Evolutionary conservation across 495 filamentous ascomycete species (phyloP).

Genomic region (Neurospora sp.): DNA sequence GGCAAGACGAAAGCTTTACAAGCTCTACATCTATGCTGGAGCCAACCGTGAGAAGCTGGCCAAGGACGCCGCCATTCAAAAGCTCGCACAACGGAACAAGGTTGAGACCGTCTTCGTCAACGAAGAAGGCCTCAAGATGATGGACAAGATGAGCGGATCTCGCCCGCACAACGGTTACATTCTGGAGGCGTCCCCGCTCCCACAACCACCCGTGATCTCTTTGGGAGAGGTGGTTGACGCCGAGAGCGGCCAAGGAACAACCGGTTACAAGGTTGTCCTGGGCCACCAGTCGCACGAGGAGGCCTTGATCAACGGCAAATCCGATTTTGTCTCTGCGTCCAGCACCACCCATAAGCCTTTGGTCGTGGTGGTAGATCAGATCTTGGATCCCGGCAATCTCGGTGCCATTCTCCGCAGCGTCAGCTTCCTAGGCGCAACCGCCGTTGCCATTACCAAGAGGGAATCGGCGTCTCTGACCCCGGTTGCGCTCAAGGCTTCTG

Average conservation of each 20-base stretch:
- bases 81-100: conserved; percentile 46
- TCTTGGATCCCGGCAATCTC: conserved; percentile 81
- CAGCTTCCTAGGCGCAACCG: conserved; percentile 75
- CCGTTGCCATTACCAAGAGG: conserved; percentile 55
- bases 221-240: conserved; percentile 39
- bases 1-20: conserved; percentile 63
- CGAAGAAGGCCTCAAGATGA: conserved; percentile 42
- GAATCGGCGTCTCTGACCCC: conserved; percentile 64
- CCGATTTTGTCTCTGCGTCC: conserved; percentile 29
- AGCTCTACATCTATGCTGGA: conserved; percentile 65
- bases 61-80: conserved; percentile 38
- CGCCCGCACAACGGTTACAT: conserved; percentile 88
- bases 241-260: conserved; percentile 16
- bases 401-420: conserved; percentile 81
- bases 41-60: conserved; percentile 32
- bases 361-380: conserved; percentile 70
- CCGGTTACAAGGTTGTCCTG: conserved; percentile 45
- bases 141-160: conserved; percentile 76
- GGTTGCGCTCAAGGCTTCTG: conserved; percentile 73
- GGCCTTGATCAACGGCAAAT: conserved; percentile 54
- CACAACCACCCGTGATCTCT: conserved; percentile 55
- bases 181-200: conserved; percentile 77
- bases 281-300: conserved; percentile 67
- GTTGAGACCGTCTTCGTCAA: conserved; percentile 44
- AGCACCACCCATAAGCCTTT: conserved; percentile 55